These are phyloP conservation scores for Capronia americana DNA, from an alignment of 2,329 filamentous ascomycete species.

Conservation along the genomic window DNA sequence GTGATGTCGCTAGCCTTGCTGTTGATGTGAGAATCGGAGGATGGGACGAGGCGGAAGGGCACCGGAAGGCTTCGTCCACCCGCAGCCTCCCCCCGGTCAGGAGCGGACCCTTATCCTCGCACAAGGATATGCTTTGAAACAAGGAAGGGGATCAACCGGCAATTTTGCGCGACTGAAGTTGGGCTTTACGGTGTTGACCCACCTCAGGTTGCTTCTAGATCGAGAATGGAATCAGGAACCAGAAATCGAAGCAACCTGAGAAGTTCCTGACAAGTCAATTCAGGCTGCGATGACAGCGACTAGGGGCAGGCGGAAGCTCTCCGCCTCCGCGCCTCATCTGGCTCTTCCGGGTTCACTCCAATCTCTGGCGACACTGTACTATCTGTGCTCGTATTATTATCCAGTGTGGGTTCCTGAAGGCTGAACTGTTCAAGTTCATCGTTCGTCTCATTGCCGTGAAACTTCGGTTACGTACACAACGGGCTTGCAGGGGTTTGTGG, in stretches of 20 bases:
- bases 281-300: background rate
- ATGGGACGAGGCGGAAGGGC: background rate
- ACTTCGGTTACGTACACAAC: background rate
- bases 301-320: background rate
- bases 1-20: conserved; percentile 9
- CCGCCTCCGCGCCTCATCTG: background rate
- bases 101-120: background rate
- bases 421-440: too few relatives aligned
- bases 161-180: background rate
- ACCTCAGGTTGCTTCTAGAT: background rate
- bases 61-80: background rate
- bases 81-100: background rate
- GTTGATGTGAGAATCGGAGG: background rate
- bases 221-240: background rate
- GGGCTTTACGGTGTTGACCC: background rate
- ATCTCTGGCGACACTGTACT: background rate
- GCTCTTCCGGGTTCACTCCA: background rate
- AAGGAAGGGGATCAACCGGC: background rate
- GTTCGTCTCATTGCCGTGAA: background rate
- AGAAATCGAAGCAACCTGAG: background rate
- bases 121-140: background rate
- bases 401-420: too few relatives aligned
- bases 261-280: background rate
- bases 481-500: background rate
- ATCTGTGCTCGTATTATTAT: background rate